Evolutionary conservation across 148 eudicot species (phyloP), one percentile per base, ranked within the genome.

Genomic region (Limonium bicolor): DNA sequence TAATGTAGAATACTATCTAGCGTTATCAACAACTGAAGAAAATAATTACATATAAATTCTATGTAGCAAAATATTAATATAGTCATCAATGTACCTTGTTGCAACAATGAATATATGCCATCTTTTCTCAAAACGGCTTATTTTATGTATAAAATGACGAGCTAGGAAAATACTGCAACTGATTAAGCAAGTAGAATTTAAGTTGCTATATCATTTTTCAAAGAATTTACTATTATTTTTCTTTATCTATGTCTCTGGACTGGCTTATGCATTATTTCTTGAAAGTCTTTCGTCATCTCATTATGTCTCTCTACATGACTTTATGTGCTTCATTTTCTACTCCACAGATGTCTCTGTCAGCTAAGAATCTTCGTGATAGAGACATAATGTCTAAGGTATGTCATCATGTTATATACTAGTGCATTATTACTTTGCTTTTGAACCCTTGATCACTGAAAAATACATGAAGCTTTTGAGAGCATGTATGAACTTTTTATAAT

Each of bases 301-400:
- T n/a, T n/a, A n/a, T n/a, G 45, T 41, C 26, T n/a, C 10, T 27
- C 6, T 41, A 39, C 3, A 41, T 41, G 27, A 20, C 13, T 21
- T 34, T 17, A 16, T 20, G 6, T 50, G 36, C 29, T 52, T 44
- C 17, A 26, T 30, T 34, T 56, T 54, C 53, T 47, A 36, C 34
- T 60, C 70, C 67, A 21, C 92, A 88, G 97, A 55, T 88, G 36
- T 74, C 86, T 22, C 54, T 88, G 20, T 70, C 93, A 51, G 97
- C 97, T 42, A 62, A 78, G 13, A 68, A 75, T 38, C 62, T 88
- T 36, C 73, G 48, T 34, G 95, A 88, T 56, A 78, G 48, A 20
- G 97, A 88, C 40, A 55, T 80, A 20, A 5, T 66, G 41, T 88
- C 97, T 6, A 84, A 77, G 97, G 94, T 80, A 74, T 36, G 22